Evolutionary conservation across 805 yeast species (phyloP), one percentile per base, ranked within the genome.

Genomic region (Yueomyces sinensis): DNA sequence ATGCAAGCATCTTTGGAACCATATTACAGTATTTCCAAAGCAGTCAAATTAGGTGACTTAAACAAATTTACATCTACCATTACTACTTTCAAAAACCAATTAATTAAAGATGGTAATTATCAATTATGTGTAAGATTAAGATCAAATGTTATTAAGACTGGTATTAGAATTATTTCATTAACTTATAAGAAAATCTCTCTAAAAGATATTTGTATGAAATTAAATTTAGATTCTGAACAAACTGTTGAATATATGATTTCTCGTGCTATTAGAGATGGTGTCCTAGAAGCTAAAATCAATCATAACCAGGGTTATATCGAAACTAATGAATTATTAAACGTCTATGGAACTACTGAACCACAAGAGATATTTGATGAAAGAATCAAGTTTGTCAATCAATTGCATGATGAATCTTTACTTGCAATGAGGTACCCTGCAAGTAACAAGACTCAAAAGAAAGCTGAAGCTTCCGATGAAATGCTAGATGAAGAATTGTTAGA

Each of bases 121-220:
- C 82, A 83, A 28, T 68, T 91, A 47, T 91, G 91, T 31, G 69
- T 84, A 31, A 74, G 97, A 50, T 68, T 91, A 52, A 81, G 96
- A 56, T 95, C 94, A 54, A 91, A 89, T 56, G 99, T 91, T 41
- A 91, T 91, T 61, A 91, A 89, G 62, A 87, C 99, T 1, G 99
- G 98, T 52, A 84, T 91, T 41, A 74, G 97, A 58, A 81, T 83
- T 50, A 83, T 91, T 51, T 82, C 95, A 11, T 65, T 91, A 49
- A 77, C 95, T 5, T 91, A 91, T 63, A 81, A 91, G 40, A 77
- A 74, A 54, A 91, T 91, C 41, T 82, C 96, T 3, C 69, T 91
- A 49, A 82, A 80, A 58, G 99, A 91, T 53, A 86, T 91, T 37
- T 91, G 98, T 59, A 71, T 91, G 49, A 83, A 89, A 54, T 71